A percentile compares a stretch with the other conserved stretches of the same genome.
Conservation (phyloP, 2,329 filamentous ascomycete genomes). For the Fusarium tanahbumbuense region DNA sequence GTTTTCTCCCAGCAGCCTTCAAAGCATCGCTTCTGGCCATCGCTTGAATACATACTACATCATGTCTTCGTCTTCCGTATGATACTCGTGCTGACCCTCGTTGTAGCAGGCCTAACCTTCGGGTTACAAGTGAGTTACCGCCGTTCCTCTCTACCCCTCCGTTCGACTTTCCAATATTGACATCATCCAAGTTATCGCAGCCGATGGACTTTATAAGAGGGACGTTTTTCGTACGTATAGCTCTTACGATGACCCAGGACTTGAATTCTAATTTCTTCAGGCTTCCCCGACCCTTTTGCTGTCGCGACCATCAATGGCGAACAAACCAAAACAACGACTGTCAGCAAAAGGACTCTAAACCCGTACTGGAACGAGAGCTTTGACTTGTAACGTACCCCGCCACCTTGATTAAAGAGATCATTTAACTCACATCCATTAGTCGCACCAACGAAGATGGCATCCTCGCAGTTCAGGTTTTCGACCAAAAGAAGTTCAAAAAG, state of each 20-base stretch:
- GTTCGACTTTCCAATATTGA: constrained; percentile 51
- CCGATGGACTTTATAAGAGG: constrained; percentile 97
- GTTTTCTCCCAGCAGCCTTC: constrained; percentile 34
- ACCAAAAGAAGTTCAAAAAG: constrained; percentile 99
- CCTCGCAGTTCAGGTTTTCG: constrained; percentile 96
- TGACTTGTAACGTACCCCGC: constrained; percentile 80
- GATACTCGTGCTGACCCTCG: constrained; percentile 48
- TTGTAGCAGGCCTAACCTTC: constrained; percentile 82
- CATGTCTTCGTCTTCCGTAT: constrained; percentile 1
- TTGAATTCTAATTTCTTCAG: constrained; percentile 61
- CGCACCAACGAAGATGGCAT: constrained; percentile 95
- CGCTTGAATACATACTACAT: not conserved
- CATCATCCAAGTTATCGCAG: constrained; percentile 84
- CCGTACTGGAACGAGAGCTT: constrained; percentile 99
- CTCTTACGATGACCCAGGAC: not conserved
- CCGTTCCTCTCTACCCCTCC: constrained; percentile 36
- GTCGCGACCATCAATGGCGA: constrained; percentile 97
- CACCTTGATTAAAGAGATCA: constrained; percentile 16
- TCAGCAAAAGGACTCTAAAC: constrained; percentile 97
- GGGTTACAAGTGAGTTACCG: constrained; percentile 83
- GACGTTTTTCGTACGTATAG: constrained; percentile 94
- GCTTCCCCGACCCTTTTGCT: constrained; percentile 97
- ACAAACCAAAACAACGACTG: constrained; percentile 96
- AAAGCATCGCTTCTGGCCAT: constrained; percentile 25
- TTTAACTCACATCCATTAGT: constrained; percentile 61